Percentiles rank a stretch among this genome's conserved stretches.
Conservation (phyloP, 202 grass and related monocot genomes). For the Setaria viridis region DNA sequence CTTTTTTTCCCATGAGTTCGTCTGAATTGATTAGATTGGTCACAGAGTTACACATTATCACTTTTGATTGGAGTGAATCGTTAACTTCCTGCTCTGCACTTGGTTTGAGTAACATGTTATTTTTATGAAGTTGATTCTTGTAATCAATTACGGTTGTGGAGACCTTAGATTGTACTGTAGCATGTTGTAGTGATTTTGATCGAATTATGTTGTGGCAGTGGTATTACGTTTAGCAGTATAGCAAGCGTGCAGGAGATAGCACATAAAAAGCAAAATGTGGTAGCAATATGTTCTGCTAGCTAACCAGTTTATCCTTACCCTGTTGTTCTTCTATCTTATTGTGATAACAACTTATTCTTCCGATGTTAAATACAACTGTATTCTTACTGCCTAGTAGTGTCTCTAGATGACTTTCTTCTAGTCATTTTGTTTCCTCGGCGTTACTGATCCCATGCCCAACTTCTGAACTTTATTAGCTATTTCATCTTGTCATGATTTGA, state of each 20-base stretch:
- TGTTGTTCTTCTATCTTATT: neutral
- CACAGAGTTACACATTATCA: neutral
- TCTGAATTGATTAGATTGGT: neutral
- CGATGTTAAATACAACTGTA: neutral
- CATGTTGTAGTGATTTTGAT: neutral
- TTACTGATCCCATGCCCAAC: neutral
- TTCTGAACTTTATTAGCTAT: slow-evolving; percentile 13
- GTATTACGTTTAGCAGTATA: slow-evolving; percentile 9
- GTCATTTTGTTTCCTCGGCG: neutral
- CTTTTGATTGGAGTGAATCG: neutral
- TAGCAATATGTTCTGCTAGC: neutral
- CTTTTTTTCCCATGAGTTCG: slow-evolving; percentile 11
- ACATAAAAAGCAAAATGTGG: slow-evolving; percentile 7
- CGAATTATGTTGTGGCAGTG: neutral
- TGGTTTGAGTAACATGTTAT: neutral
- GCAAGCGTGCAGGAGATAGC: neutral
- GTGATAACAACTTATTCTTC: neutral
- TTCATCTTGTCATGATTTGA: neutral
- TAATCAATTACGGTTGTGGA: neutral
- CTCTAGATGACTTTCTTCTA: neutral
- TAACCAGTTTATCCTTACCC: slow-evolving; percentile 1
- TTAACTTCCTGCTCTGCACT: slow-evolving; percentile 8
- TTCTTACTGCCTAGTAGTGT: neutral
- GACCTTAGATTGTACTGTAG: neutral
- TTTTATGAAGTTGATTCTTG: neutral